Base-by-base conservation (phyloP, 2,329 filamentous ascomycete species). In the Xylaria sp. region DNA sequence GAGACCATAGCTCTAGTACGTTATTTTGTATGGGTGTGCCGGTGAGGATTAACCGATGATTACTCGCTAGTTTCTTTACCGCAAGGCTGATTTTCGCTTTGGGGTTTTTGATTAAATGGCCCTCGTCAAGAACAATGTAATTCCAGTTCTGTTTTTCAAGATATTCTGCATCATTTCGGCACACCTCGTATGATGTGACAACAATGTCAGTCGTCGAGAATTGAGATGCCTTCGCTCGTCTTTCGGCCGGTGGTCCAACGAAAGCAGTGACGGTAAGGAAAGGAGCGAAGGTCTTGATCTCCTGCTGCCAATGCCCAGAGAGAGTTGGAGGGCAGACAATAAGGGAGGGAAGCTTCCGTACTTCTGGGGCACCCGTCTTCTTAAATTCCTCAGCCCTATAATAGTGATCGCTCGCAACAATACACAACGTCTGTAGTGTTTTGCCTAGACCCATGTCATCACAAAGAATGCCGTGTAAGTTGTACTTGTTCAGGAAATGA, bases 361-460 rank as follows among this genome's bases (percentile, higher is more conserved):
- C 88, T 77, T 99, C 96, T 0, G 89, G 86, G 33, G 93, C 90
- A 56, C 91, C 88, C 0, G 94, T 97, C 81, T 92, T 94, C 33
- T 90, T 90, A 79, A 91, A 98, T 78, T 98, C 94, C 77, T 98
- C 93, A 0, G 93, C 94, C 69, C 96, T 91, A 78, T 97, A 86
- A 79, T 99, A 95, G 78, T 99, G 96, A 79, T 99, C 96, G 81
- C 94, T 98, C 10, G 96, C 95, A 52, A 99, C 94, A 76, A 99
- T 99, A 80, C 96, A 99, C 25, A 99, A 89, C 0, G 97, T 99
- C 80, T 99, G 96, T 12, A 99, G 84, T 1, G 96, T 99, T 83
- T 99, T 99, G 59, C 96, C 96, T 33, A 99, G 91, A 77, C 96
- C 96, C 96, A 99, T 99, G 80, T 99, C 96, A 77, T 99, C 96